Conservation (phyloP, 1,284 basidiomycete species). For the Exsudoporus floridanus region DNA sequence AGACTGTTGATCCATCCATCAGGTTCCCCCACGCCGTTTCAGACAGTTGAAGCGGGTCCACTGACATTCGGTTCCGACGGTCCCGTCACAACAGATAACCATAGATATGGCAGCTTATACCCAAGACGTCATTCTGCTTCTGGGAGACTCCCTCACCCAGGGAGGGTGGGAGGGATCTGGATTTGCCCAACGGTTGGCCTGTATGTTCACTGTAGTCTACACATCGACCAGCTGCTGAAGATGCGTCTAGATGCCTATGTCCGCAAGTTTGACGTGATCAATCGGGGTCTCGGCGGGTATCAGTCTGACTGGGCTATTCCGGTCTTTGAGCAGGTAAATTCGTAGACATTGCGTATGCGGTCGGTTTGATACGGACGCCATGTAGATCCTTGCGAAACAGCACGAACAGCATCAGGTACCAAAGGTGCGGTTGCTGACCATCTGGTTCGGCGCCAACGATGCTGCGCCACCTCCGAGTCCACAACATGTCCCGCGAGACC, state of each 20-base stretch:
- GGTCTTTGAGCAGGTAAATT: slow-evolving; percentile 70
- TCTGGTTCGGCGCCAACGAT: slow-evolving; percentile 93
- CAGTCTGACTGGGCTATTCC: slow-evolving; percentile 83
- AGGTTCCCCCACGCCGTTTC: neutral
- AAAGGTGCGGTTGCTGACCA: slow-evolving; percentile 70
- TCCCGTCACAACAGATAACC: neutral
- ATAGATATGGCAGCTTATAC: slow-evolving; percentile 52
- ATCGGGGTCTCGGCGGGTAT: slow-evolving; percentile 80
- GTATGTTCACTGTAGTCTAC: slow-evolving; percentile 41
- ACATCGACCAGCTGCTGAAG: slow-evolving; percentile 1
- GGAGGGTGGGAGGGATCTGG: slow-evolving; percentile 58
- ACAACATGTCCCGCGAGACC: slow-evolving; percentile 71
- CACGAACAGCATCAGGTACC: slow-evolving; percentile 49
- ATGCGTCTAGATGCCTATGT: slow-evolving; percentile 61
- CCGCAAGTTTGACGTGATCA: slow-evolving; percentile 79
- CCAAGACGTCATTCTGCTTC: slow-evolving; percentile 66
- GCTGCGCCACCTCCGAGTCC: slow-evolving; percentile 56
- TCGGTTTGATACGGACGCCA: neutral
- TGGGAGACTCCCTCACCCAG: slow-evolving; percentile 79
- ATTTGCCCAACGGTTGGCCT: slow-evolving; percentile 59
- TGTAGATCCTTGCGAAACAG: slow-evolving; percentile 55
- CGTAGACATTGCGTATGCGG: neutral
- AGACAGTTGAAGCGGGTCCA: slow-evolving; percentile 2
- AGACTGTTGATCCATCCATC: neutral
- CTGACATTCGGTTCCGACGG: neutral